Base-by-base conservation (phyloP, 2,329 filamentous ascomycete species). In the Cladosporium phlei region DNA sequence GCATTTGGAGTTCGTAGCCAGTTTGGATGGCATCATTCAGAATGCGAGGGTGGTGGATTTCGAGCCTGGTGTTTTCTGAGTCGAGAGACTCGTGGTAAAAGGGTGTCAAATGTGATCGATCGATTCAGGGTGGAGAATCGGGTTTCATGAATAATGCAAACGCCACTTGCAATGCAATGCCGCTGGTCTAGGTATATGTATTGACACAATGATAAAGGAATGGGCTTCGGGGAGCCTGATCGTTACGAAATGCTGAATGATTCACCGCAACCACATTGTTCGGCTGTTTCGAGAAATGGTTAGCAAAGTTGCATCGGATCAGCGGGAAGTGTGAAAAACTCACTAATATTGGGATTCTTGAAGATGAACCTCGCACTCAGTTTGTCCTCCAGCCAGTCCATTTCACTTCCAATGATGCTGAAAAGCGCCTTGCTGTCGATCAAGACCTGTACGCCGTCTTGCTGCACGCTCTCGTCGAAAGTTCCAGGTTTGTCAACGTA, bases 341-440 rank as follows among this genome's bases (percentile, higher is more conserved):
- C 73, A 95, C 90, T 98, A 65, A 97, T 97, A 63, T 98, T 98
- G 2, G 93, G 93, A 66, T 98, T 98, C 65, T 81, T 84, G 71
- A 98, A 98, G 40, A 95, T 83, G 67, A 98, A 98, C 55, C 87
- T 78, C 68, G 90, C 80, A 66, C 85, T 95, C 54, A 98, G 71
- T 72, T 95, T 95, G 60, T 97, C 93, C 69, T 97, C 90, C 9
- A 91, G 77, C 90, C 91, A 98, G 64, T 98, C 93, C 93, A 98
- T 98, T 71, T 97, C 91, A 63, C 86, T 95, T 4, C 93, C 93
- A 59, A 98, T 96, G 45, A 98, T 97, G 68, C 91, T 97, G 66
- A 98, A 90, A 39, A 98, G 72, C 32, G 93, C 93, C 73, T 96
- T 97, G 75, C 88, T 95, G 67, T 98, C 93, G 48, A 98, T 93